Conservation (phyloP, 805 yeast species). For the Spathaspora sp. region DNA sequence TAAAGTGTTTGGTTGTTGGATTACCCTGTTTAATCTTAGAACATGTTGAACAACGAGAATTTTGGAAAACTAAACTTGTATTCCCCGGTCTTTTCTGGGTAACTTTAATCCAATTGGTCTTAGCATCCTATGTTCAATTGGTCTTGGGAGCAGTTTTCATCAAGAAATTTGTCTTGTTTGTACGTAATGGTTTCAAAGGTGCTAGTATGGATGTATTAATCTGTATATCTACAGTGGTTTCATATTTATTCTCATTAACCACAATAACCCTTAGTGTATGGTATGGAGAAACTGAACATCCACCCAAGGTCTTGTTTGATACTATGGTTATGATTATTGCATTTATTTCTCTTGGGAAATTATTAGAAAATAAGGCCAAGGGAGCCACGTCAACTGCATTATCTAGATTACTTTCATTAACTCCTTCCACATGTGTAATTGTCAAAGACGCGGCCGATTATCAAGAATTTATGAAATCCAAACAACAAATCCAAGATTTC, state of each 20-base stretch:
- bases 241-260: slow-evolving; percentile 69
- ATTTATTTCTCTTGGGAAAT: slow-evolving; percentile 86
- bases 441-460: slow-evolving; percentile 38
- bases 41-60: slow-evolving; percentile 40
- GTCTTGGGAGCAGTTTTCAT: slow-evolving; percentile 66
- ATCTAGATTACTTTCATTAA: slow-evolving; percentile 70
- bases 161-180: slow-evolving; percentile 58
- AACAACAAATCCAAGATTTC: slow-evolving; percentile 18
- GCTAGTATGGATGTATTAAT: slow-evolving; percentile 93
- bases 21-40: slow-evolving; percentile 55
- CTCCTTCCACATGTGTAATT: slow-evolving; percentile 75
- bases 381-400: slow-evolving; percentile 91
- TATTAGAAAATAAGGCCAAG: slow-evolving; percentile 87
- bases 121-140: slow-evolving; percentile 62
- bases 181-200: slow-evolving; percentile 53
- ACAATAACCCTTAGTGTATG: slow-evolving; percentile 52
- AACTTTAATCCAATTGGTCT: slow-evolving; percentile 53
- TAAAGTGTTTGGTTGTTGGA: slow-evolving; percentile 53
- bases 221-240: slow-evolving; percentile 73
- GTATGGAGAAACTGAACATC: slow-evolving; percentile 31
- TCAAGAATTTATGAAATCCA: slow-evolving; percentile 13
- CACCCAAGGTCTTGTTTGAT: slow-evolving; percentile 78
- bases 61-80: slow-evolving; percentile 31
- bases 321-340: slow-evolving; percentile 81
- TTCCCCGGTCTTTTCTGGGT: slow-evolving; percentile 65